These are phyloP conservation scores for Suillus cothurnatus DNA, from an alignment of 768 basidiomycete species.

Conservation along the genomic window DNA sequence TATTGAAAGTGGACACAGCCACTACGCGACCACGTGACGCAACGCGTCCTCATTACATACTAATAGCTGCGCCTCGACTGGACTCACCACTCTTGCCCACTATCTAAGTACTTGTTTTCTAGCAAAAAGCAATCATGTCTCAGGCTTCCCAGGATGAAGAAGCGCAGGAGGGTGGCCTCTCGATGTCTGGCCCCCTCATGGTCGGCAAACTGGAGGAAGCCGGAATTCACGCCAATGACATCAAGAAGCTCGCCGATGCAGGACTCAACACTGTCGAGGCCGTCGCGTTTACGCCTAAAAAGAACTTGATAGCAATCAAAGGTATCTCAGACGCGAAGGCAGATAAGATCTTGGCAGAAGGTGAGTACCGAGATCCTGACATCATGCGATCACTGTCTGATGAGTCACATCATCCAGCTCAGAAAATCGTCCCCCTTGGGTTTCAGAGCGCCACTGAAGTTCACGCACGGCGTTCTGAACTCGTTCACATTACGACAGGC, in stretches of 20 bases:
- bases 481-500: slow-evolving; percentile 96
- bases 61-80: neutral
- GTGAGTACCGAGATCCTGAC: slow-evolving; percentile 42
- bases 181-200: slow-evolving; percentile 79
- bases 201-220: slow-evolving; percentile 85
- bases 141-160: slow-evolving; percentile 56
- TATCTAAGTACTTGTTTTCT: neutral
- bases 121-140: slow-evolving; percentile 32
- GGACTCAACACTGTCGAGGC: slow-evolving; percentile 94
- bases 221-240: slow-evolving; percentile 86
- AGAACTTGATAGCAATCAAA: slow-evolving; percentile 85
- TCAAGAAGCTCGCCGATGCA: slow-evolving; percentile 92
- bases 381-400: slow-evolving; percentile 13
- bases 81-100: neutral
- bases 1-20: neutral
- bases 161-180: slow-evolving; percentile 44
- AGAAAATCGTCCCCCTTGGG: slow-evolving; percentile 95
- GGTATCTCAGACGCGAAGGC: slow-evolving; percentile 98
- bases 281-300: slow-evolving; percentile 97
- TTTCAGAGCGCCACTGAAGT: slow-evolving; percentile 99
- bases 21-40: slow-evolving; percentile 34
- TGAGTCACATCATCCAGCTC: slow-evolving; percentile 51
- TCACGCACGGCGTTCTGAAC: slow-evolving; percentile 90
- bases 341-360: slow-evolving; percentile 92
- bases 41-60: slow-evolving; percentile 25